Evolutionary conservation across 768 basidiomycete genomes (phyloP).

Genomic region (Termitomyces sp.): DNA sequence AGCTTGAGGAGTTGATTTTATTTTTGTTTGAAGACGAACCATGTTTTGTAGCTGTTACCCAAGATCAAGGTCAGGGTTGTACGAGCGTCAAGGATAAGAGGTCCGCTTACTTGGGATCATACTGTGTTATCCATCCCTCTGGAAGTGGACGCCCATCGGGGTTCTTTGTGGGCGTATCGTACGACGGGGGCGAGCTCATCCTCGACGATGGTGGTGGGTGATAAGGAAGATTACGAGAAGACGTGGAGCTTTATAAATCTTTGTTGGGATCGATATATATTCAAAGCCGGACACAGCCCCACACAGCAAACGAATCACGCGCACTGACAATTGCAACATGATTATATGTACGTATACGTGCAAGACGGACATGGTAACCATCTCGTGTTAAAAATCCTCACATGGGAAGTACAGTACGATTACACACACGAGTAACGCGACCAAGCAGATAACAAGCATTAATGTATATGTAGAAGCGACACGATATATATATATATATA

Average conservation of each 20-base stretch:
- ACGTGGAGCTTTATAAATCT: neutral
- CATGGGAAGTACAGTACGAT: neutral
- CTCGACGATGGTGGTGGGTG: constrained; percentile 29
- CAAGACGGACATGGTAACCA: neutral
- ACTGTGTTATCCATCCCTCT: constrained; percentile 64
- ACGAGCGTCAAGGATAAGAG: constrained; percentile 14
- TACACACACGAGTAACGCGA: neutral
- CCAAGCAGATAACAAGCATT: neutral
- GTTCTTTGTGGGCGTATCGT: constrained; percentile 23
- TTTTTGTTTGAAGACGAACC: constrained; percentile 33
- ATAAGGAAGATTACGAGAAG: neutral
- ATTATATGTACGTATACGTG: neutral
- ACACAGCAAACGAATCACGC: constrained; percentile 2
- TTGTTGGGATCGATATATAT: neutral
- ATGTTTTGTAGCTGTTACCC: constrained; percentile 49
- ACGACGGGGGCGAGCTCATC: constrained; percentile 34
- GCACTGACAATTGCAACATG: neutral
- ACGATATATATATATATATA: neutral
- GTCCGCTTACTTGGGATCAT: constrained; percentile 53
- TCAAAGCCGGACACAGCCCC: constrained; percentile 2
- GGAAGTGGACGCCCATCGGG: constrained; percentile 61
- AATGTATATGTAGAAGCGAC: neutral
- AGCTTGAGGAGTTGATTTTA: neutral
- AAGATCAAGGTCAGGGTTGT: constrained; percentile 3
- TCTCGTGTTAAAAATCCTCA: neutral